These are phyloP conservation scores for Sophora flavescens DNA, from an alignment of 306 rosid species.

Conservation along the genomic window DNA sequence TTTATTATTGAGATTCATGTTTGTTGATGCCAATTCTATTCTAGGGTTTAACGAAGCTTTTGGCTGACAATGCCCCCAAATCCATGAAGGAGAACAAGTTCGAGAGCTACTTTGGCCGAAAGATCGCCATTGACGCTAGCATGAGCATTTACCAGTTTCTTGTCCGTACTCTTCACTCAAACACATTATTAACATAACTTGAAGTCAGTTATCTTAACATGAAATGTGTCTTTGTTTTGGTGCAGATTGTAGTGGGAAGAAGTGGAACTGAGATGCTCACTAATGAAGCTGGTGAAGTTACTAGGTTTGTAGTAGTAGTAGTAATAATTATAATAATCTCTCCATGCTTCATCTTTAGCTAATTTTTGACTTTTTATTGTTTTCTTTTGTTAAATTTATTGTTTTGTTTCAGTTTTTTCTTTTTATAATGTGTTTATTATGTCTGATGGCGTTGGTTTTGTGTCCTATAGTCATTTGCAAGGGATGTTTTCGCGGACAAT, in stretches of 20 bases:
- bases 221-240: conserved; percentile 28
- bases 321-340: not conserved
- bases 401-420: conserved; percentile 20
- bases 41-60: conserved; percentile 98
- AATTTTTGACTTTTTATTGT: too few species aligned
- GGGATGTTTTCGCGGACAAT: conserved; percentile 95
- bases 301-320: conserved; percentile 61
- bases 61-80: conserved; percentile 95
- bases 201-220: not conserved
- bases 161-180: conserved; percentile 49
- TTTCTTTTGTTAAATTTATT: not conserved
- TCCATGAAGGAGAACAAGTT: conserved; percentile 93
- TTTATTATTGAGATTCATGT: not conserved
- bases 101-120: conserved; percentile 93
- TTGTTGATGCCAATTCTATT: not conserved
- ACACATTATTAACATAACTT: not conserved
- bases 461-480: conserved; percentile 84
- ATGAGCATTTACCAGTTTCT: conserved; percentile 99
- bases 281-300: conserved; percentile 99
- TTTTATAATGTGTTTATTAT: conserved; percentile 10
- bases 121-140: conserved; percentile 94
- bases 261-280: conserved; percentile 93
- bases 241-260: conserved; percentile 98
- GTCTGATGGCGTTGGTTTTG: conserved; percentile 42
- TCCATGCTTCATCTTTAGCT: not conserved